Evolutionary conservation across 768 basidiomycete species (phyloP).

Genomic region (Pulveroboletus sp.): DNA sequence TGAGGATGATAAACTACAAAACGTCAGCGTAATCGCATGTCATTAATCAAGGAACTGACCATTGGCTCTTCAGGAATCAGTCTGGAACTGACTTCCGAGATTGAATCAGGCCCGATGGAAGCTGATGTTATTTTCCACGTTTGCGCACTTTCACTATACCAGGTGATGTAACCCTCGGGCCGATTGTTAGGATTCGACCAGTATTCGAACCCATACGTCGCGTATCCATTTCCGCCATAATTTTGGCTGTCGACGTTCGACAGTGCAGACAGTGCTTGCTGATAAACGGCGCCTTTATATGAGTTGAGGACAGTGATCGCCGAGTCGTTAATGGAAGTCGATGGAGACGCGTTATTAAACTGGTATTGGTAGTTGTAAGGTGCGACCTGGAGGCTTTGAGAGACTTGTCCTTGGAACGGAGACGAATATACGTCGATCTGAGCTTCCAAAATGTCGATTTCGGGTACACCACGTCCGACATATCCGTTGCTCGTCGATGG

Average conservation of each 20-base stretch:
- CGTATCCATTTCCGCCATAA: constrained; percentile 55
- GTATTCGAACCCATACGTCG: constrained; percentile 74
- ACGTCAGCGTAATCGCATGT: constrained; percentile 5
- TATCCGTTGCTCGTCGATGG: constrained; percentile 45
- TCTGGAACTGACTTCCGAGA: constrained; percentile 55
- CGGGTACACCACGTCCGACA: constrained; percentile 74
- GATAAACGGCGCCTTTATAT: constrained; percentile 67
- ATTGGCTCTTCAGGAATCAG: constrained; percentile 88
- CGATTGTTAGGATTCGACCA: constrained; percentile 69
- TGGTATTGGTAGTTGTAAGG: constrained; percentile 72
- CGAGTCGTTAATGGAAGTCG: constrained; percentile 50
- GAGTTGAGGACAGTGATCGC: constrained; percentile 53
- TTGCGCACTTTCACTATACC: constrained; percentile 63
- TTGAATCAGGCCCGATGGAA: constrained; percentile 63
- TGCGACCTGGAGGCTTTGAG: constrained; percentile 77
- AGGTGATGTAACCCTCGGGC: constrained; percentile 74
- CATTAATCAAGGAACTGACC: constrained; percentile 45
- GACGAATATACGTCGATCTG: constrained; percentile 53
- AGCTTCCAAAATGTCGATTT: constrained; percentile 91
- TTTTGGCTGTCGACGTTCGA: constrained; percentile 49
- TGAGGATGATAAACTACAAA: constrained; percentile 74
- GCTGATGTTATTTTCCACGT: constrained; percentile 71
- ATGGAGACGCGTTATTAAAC: constrained; percentile 51
- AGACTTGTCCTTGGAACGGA: constrained; percentile 58
- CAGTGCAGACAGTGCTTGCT: constrained; percentile 72